Conservation (phyloP, 371 early-diverging fungal species). For the Mortierella sp. region DNA sequence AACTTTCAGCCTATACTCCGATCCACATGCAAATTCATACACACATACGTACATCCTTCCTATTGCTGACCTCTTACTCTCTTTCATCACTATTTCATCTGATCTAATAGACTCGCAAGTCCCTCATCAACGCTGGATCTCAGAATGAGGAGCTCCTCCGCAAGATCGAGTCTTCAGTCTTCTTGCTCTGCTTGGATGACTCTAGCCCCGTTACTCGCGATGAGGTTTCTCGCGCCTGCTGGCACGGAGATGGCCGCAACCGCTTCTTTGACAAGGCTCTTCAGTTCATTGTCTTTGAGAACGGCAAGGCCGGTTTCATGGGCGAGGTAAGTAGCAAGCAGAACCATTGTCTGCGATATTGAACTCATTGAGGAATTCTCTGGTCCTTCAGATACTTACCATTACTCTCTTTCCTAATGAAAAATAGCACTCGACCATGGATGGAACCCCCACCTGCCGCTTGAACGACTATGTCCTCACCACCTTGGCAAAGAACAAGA, state of each 20-base stretch:
- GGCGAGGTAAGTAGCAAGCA: constrained; percentile 85
- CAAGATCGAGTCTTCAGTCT: constrained; percentile 85
- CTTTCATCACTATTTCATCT: no score
- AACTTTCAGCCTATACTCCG: no score
- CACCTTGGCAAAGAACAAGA: constrained; percentile 44
- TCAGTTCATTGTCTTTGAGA: constrained; percentile 95
- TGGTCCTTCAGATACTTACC: no score
- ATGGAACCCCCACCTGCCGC: constrained; percentile 88
- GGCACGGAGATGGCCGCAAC: constrained; percentile 95
- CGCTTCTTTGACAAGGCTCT: constrained; percentile 94
- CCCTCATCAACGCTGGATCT: constrained; percentile 75
- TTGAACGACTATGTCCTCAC: constrained; percentile 64
- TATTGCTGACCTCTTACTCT: no score
- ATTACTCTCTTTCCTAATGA: no score
- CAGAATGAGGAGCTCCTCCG: constrained; percentile 77
- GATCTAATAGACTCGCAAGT: constrained; percentile 38
- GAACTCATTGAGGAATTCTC: neutral
- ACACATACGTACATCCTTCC: no score
- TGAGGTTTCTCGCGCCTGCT: constrained; percentile 83
- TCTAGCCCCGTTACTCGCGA: constrained; percentile 81
- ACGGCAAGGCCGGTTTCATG: constrained; percentile 95
- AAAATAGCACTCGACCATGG: constrained; percentile 95
- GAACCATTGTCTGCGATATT: no score
- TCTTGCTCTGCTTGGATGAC: constrained; percentile 91
- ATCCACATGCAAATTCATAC: no score